Evolutionary conservation across 352 stramenopile genomes (phyloP).

Genomic region (Elongisporangium anandrum): DNA sequence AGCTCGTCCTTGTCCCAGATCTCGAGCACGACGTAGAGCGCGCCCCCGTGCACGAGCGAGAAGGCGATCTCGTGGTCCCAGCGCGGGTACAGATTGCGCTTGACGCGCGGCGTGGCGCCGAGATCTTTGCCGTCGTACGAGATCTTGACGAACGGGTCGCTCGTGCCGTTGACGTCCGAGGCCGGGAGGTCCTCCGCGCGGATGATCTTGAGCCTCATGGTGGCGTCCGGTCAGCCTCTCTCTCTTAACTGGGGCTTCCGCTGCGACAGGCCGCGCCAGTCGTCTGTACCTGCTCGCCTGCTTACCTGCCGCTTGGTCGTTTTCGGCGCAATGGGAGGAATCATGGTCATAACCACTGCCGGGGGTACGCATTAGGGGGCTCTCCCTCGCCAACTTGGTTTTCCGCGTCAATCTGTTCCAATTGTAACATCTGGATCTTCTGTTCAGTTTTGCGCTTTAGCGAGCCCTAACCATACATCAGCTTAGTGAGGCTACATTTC

Average conservation of each 20-base stretch:
- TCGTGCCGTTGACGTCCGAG: slow-evolving; percentile 54
- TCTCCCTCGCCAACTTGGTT: neutral
- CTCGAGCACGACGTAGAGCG: slow-evolving; percentile 71
- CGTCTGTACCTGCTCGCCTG: neutral
- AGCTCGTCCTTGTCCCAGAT: slow-evolving; percentile 73
- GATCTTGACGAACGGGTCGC: slow-evolving; percentile 73
- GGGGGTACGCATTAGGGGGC: neutral
- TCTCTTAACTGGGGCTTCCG: neutral
- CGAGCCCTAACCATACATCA: neutral
- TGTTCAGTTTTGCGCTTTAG: neutral
- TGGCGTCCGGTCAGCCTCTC: neutral
- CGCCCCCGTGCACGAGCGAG: slow-evolving; percentile 42
- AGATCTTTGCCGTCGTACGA: slow-evolving; percentile 76
- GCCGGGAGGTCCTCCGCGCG: slow-evolving; percentile 68
- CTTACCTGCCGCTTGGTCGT: neutral
- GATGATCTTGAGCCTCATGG: slow-evolving; percentile 71
- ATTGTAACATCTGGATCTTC: neutral
- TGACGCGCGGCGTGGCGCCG: slow-evolving; percentile 60
- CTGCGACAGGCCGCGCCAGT: neutral
- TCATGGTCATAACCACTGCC: neutral
- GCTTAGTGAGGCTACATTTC: neutral
- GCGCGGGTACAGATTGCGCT: slow-evolving; percentile 63
- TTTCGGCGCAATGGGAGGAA: neutral
- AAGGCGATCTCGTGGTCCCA: slow-evolving; percentile 68
- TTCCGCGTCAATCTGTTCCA: neutral